Evolutionary conservation across 1,139 yeast genomes (phyloP).

Genomic region (Meyerozyma athensensis): DNA sequence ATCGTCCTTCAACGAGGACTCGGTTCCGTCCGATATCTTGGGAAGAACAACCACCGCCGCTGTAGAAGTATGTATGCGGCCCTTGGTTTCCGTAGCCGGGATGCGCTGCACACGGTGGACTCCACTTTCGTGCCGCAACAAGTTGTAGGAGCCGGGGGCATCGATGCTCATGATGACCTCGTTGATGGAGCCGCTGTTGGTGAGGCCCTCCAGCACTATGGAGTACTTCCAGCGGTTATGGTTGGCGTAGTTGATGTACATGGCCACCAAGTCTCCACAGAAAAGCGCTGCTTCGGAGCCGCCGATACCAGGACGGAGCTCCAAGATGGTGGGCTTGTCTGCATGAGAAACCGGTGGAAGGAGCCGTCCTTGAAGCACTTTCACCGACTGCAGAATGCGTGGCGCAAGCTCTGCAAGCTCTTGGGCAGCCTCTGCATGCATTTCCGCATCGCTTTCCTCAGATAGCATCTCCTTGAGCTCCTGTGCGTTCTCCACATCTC

Average conservation of each 20-base stretch:
- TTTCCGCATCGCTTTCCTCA: slow-evolving; percentile 25
- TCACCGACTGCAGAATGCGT: slow-evolving; percentile 29
- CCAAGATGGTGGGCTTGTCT: slow-evolving; percentile 75
- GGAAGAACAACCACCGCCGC: slow-evolving; percentile 95
- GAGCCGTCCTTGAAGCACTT: slow-evolving; percentile 50
- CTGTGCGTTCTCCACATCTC: slow-evolving; percentile 28
- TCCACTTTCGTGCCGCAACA: slow-evolving; percentile 82
- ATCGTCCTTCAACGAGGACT: slow-evolving; percentile 50
- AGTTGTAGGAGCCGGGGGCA: slow-evolving; percentile 71
- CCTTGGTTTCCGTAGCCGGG: slow-evolving; percentile 90
- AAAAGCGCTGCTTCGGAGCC: slow-evolving; percentile 92
- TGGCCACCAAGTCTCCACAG: slow-evolving; percentile 69
- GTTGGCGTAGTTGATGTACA: slow-evolving; percentile 76
- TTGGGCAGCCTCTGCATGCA: slow-evolving; percentile 23
- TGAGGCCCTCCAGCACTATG: slow-evolving; percentile 57
- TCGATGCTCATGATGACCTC: slow-evolving; percentile 77
- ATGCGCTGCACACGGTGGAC: slow-evolving; percentile 94
- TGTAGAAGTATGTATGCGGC: slow-evolving; percentile 92
- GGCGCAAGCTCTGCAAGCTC: slow-evolving; percentile 30
- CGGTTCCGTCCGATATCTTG: slow-evolving; percentile 59
- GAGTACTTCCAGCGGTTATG: slow-evolving; percentile 62
- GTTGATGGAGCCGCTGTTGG: slow-evolving; percentile 55
- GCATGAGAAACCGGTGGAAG: slow-evolving; percentile 76
- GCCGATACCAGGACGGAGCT: slow-evolving; percentile 93
- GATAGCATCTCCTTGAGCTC: slow-evolving; percentile 33